These are phyloP conservation scores for Acorus calamus DNA, from an alignment of 106 monocot genomes.

Conservation along the genomic window DNA sequence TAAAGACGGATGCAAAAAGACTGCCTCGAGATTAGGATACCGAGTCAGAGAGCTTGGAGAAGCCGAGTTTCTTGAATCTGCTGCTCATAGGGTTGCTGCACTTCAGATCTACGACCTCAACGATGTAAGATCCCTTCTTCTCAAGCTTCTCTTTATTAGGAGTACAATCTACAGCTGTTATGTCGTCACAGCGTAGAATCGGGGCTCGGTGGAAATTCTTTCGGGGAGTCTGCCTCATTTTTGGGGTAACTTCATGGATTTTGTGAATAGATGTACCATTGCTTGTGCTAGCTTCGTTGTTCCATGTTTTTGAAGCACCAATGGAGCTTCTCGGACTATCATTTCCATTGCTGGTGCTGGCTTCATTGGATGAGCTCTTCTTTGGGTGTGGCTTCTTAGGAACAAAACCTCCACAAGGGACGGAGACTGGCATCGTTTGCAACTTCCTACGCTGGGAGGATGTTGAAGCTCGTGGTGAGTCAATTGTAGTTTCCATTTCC, in stretches of 20 bases:
- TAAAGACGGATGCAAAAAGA: conserved; percentile 13
- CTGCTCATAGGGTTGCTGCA: conserved; percentile 77
- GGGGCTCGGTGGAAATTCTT: conserved; percentile 13
- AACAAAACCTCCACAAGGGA: conserved; percentile 28
- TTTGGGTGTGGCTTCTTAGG: conserved; percentile 22
- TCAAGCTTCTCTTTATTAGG: conserved; percentile 6
- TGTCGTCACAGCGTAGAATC: conserved; percentile 23
- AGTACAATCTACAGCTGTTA: background rate
- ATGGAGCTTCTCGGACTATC: no score
- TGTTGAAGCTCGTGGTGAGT: conserved; percentile 21
- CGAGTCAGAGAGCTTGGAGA: background rate
- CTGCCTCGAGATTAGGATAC: conserved; percentile 1
- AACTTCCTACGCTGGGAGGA: conserved; percentile 16
- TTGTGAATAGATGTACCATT: background rate
- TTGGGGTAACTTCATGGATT: conserved; percentile 12
- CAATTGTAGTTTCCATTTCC: conserved; percentile 49
- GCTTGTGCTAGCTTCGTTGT: conserved; percentile 2
- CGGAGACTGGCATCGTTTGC: conserved; percentile 32
- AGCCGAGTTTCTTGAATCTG: conserved; percentile 63
- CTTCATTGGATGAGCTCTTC: conserved; percentile 12
- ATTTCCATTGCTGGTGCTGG: conserved; percentile 10
- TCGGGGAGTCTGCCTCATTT: conserved; percentile 7
- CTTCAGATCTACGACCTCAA: conserved; percentile 57
- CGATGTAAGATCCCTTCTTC: conserved; percentile 44
- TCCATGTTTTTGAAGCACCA: no score